A percentile compares a stretch with the other conserved stretches of the same genome.
Evolutionary conservation across 1,284 basidiomycete genomes (phyloP).

Genomic region (Ustanciosporium gigantosporum): DNA sequence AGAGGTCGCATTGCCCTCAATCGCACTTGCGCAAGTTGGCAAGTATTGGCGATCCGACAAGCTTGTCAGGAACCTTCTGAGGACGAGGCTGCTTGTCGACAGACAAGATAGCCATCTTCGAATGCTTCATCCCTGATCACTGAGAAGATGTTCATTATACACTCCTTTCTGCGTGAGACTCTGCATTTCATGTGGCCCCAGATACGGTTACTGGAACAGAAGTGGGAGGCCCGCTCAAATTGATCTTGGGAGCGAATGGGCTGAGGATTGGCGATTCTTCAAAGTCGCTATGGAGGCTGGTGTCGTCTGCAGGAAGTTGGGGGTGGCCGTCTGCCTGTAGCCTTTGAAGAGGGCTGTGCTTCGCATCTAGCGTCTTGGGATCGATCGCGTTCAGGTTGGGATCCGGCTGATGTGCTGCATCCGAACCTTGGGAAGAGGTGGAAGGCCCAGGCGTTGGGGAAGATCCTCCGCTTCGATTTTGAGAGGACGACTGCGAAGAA

Average conservation of each 20-base stretch:
- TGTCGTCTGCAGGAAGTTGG: conserved; percentile 9
- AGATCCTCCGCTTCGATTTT: not conserved
- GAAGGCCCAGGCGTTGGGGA: not conserved
- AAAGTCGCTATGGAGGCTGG: conserved; percentile 17
- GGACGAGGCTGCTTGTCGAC: too few species aligned
- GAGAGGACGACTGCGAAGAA: not conserved
- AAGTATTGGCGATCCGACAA: too few species aligned
- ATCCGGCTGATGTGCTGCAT: not conserved
- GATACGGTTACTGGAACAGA: too few species aligned
- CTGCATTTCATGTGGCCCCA: too few species aligned
- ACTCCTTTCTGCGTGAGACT: too few species aligned
- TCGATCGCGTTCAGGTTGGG: conserved; percentile 4
- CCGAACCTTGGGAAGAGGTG: conserved; percentile 1
- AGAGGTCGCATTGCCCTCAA: too few species aligned
- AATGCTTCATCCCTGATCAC: too few species aligned
- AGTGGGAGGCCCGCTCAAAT: too few species aligned
- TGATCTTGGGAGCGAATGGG: conserved; percentile 17
- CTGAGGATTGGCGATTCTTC: conserved; percentile 35
- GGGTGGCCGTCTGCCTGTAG: conserved; percentile 14
- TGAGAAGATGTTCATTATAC: too few species aligned
- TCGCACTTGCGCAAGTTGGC: too few species aligned
- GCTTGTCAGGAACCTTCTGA: too few species aligned
- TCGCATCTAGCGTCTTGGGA: conserved; percentile 11
- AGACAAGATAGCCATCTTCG: too few species aligned
- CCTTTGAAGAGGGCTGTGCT: conserved; percentile 26